phyloP scores from a whole-genome alignment of 2,329 filamentous ascomycete genomes.

The Aspergillus persii region DNA sequence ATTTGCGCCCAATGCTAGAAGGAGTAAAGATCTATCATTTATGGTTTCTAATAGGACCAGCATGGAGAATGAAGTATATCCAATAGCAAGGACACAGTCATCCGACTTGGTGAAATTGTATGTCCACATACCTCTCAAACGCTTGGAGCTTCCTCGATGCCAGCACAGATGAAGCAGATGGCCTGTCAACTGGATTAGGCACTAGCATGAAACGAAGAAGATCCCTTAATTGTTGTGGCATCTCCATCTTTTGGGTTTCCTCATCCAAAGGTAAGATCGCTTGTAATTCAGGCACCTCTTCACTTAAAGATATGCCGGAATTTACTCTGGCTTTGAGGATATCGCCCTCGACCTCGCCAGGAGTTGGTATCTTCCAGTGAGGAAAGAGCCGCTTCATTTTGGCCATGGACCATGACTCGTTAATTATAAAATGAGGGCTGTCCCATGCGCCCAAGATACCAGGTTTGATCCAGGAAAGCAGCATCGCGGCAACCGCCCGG shows the following conservation, averaged over 20 bases:
- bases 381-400: conserved; percentile 19
- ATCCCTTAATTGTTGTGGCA: conserved; percentile 10
- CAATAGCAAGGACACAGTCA: no score
- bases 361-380: conserved; percentile 13
- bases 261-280: conserved; percentile 70
- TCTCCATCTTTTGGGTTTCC: conserved; percentile 13
- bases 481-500: conserved; percentile 1
- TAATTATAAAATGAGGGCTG: conserved; percentile 10
- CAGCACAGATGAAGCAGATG: conserved; percentile 13
- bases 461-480: conserved; percentile 5
- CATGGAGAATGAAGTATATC: no score
- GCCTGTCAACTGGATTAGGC: conserved; percentile 10
- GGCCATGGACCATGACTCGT: conserved; percentile 16
- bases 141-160: conserved; percentile 13
- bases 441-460: conserved; percentile 12
- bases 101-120: background rate
- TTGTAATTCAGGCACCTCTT: conserved; percentile 70
- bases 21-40: no score
- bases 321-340: conserved; percentile 8
- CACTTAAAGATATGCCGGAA: conserved; percentile 3
- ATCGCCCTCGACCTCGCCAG: conserved; percentile 10
- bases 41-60: no score
- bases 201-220: conserved; percentile 18
- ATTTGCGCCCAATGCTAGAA: no score
- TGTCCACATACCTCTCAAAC: conserved; percentile 9